These are phyloP conservation scores for Nevesoporus exiguus DNA, from an alignment of 768 basidiomycete genomes.

Conservation along the genomic window DNA sequence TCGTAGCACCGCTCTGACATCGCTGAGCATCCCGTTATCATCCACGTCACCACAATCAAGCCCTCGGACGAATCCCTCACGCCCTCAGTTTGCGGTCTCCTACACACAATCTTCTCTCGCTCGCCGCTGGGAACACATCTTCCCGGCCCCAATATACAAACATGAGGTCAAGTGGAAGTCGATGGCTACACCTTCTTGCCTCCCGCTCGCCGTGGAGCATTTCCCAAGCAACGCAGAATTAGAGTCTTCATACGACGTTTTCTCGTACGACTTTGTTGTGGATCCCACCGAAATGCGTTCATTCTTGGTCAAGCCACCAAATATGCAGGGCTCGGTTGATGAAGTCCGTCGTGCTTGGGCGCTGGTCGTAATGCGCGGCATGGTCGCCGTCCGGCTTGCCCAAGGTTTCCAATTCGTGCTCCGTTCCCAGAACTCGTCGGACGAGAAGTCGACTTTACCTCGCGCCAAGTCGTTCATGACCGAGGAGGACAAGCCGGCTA, in stretches of 20 bases:
- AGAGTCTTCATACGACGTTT: slow-evolving; percentile 73
- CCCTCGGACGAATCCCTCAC: slow-evolving; percentile 62
- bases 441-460: slow-evolving; percentile 38
- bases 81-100: slow-evolving; percentile 53
- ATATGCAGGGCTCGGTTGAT: slow-evolving; percentile 45
- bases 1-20: slow-evolving; percentile 44
- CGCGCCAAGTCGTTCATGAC: slow-evolving; percentile 56
- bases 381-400: slow-evolving; percentile 87
- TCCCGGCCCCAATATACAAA: slow-evolving; percentile 68
- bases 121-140: slow-evolving; percentile 85
- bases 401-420: slow-evolving; percentile 96
- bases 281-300: slow-evolving; percentile 82
- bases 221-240: slow-evolving; percentile 76
- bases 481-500: slow-evolving; percentile 57
- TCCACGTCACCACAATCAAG: slow-evolving; percentile 43
- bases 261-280: slow-evolving; percentile 85
- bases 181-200: slow-evolving; percentile 78
- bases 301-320: slow-evolving; percentile 75
- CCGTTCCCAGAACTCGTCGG: slow-evolving; percentile 35
- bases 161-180: slow-evolving; percentile 92
- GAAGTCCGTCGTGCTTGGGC: slow-evolving; percentile 70
- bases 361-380: slow-evolving; percentile 81
- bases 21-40: slow-evolving; percentile 41
- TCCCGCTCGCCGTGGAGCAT: slow-evolving; percentile 88
- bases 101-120: slow-evolving; percentile 73